Evolutionary conservation across 2,329 filamentous ascomycete genomes (phyloP).

Genomic region (Nemania diffusa): DNA sequence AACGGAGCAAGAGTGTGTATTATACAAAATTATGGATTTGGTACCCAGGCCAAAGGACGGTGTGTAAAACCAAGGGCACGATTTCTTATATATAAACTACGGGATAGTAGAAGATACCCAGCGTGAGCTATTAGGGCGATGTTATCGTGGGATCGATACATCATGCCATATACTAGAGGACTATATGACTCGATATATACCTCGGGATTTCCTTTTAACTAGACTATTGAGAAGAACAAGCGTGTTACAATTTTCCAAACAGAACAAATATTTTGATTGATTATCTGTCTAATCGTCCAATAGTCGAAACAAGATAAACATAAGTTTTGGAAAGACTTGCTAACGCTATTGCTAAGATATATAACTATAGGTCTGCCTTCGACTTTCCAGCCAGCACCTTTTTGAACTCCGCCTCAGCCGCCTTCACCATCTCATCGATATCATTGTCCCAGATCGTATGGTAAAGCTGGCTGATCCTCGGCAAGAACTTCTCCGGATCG

Average conservation of each 20-base stretch:
- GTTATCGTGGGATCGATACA: slow-evolving; percentile 1
- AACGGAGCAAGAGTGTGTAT: neutral
- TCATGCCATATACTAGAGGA: neutral
- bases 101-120: slow-evolving; percentile 13
- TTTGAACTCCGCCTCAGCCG: slow-evolving; percentile 32
- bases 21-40: neutral
- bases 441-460: slow-evolving; percentile 49
- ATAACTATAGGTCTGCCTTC: slow-evolving; percentile 4
- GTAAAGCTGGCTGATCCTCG: slow-evolving; percentile 39
- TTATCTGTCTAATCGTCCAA: neutral
- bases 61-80: neutral
- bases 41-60: neutral
- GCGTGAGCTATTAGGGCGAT: neutral
- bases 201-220: neutral
- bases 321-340: neutral
- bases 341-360: neutral
- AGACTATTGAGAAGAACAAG: neutral
- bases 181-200: neutral
- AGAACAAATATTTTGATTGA: neutral
- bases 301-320: too few species aligned
- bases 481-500: slow-evolving; percentile 40
- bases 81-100: neutral
- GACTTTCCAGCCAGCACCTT: neutral
- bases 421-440: slow-evolving; percentile 44
- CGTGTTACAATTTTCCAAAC: neutral